These are phyloP conservation scores for Piromyces sp. DNA, from an alignment of 192 early-diverging fungal genomes.

Conservation along the genomic window DNA sequence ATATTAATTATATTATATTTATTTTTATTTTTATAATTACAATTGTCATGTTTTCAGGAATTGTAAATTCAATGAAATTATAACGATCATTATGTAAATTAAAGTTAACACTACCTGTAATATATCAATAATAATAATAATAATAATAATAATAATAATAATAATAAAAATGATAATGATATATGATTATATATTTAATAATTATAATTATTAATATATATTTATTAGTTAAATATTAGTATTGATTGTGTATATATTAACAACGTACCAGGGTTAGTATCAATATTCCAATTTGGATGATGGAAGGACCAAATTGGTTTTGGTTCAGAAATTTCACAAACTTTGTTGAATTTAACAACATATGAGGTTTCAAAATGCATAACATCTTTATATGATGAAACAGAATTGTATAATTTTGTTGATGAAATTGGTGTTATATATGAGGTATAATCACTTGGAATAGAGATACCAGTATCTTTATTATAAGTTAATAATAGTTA, in stretches of 20 bases:
- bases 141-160: no score
- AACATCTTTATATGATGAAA: constrained; percentile 41
- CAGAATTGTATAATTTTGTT: constrained; percentile 58
- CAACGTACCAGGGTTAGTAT: constrained; percentile 13
- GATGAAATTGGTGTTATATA: constrained; percentile 80
- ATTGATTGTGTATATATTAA: no score
- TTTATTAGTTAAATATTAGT: no score
- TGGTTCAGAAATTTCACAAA: constrained; percentile 18
- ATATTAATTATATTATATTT: background rate
- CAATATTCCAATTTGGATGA: constrained; percentile 43
- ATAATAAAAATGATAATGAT: no score
- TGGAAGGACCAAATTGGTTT: constrained; percentile 62
- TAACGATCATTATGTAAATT: background rate
- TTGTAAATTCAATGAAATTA: background rate
- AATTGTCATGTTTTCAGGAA: background rate
- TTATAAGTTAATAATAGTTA: background rate
- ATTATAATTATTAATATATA: background rate
- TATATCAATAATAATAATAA: no score
- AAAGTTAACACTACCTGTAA: background rate
- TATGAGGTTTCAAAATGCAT: constrained; percentile 77
- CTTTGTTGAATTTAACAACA: constrained; percentile 83
- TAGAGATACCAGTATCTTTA: constrained; percentile 63
- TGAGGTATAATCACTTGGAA: constrained; percentile 70
- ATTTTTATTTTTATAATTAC: background rate
- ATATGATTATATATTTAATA: no score